These are phyloP conservation scores for Phylloporus sp. DNA, from an alignment of 768 basidiomycete species.

Conservation along the genomic window DNA sequence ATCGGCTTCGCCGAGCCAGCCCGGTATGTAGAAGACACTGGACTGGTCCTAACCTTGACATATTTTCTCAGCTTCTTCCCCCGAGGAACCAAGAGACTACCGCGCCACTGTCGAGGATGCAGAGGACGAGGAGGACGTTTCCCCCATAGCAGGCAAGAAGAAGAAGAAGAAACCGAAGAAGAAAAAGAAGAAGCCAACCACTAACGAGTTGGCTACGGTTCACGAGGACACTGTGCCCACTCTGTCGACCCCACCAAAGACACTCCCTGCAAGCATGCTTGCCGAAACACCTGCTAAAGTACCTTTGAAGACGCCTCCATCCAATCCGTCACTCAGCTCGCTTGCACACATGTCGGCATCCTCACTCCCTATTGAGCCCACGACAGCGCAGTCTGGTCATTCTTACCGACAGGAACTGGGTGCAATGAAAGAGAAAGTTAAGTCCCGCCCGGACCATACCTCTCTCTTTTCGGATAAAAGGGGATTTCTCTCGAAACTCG, in stretches of 20 bases:
- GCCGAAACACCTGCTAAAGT: constrained; percentile 25
- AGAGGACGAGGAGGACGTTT: constrained; percentile 54
- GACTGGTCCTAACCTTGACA: neutral
- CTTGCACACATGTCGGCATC: constrained; percentile 34
- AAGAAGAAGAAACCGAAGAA: constrained; percentile 66
- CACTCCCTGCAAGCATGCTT: constrained; percentile 13
- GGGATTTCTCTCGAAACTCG: constrained; percentile 50
- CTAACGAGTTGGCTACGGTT: constrained; percentile 17
- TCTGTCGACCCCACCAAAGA: constrained; percentile 18
- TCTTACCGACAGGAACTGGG: constrained; percentile 59
- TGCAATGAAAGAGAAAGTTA: constrained; percentile 57
- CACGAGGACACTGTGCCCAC: constrained; percentile 16
- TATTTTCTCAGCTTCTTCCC: constrained; percentile 6
- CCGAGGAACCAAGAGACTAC: constrained; percentile 32
- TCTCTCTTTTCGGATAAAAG: constrained; percentile 42
- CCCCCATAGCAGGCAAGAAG: constrained; percentile 41
- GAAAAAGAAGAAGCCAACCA: constrained; percentile 59
- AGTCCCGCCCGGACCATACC: constrained; percentile 59
- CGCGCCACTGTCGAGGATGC: constrained; percentile 63
- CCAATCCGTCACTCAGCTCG: constrained; percentile 18
- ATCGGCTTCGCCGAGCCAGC: constrained; percentile 5
- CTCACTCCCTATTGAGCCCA: constrained; percentile 43
- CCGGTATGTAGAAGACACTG: constrained; percentile 6
- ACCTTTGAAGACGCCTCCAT: constrained; percentile 2
- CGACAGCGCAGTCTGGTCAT: constrained; percentile 60